Percentiles rank a stretch among this genome's conserved stretches.
phyloP scores from a whole-genome alignment of 2,329 filamentous ascomycete species.

The Hymenoscyphus repandus region DNA sequence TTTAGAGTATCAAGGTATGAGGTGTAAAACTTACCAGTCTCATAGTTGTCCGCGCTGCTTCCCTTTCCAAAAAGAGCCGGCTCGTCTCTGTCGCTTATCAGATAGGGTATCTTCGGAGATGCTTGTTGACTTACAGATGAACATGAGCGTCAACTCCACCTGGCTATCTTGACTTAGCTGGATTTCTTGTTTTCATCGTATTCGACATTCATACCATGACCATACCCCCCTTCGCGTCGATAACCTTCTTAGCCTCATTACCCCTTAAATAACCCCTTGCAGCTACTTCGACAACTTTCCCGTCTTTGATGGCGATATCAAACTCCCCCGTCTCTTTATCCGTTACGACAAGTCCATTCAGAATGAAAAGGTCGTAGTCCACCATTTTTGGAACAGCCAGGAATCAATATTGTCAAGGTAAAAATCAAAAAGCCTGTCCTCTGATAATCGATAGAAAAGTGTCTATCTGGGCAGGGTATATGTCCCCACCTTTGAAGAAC shows the following conservation, averaged over 20 bases:
- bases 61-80: conserved; percentile 39
- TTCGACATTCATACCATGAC: conserved; percentile 31
- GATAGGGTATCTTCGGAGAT: neutral
- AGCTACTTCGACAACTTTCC: conserved; percentile 35
- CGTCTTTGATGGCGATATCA: conserved; percentile 40
- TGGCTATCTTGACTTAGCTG: conserved; percentile 20
- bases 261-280: conserved; percentile 30
- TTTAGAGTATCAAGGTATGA: neutral
- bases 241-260: conserved; percentile 30
- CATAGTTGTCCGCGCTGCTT: conserved; percentile 25
- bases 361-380: conserved; percentile 35
- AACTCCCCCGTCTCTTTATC: conserved; percentile 34
- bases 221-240: conserved; percentile 39
- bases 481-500: neutral
- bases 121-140: conserved; percentile 32
- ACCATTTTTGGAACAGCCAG: neutral
- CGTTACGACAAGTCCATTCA: conserved; percentile 39
- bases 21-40: conserved; percentile 17
- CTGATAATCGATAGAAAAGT: no score
- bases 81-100: conserved; percentile 28
- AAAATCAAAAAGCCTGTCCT: neutral
- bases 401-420: neutral
- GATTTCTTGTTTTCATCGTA: neutral
- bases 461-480: neutral
- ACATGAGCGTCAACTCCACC: conserved; percentile 43